These are phyloP conservation scores for Paecilomyces formosus DNA, from an alignment of 2,329 filamentous ascomycete species.

Conservation along the genomic window DNA sequence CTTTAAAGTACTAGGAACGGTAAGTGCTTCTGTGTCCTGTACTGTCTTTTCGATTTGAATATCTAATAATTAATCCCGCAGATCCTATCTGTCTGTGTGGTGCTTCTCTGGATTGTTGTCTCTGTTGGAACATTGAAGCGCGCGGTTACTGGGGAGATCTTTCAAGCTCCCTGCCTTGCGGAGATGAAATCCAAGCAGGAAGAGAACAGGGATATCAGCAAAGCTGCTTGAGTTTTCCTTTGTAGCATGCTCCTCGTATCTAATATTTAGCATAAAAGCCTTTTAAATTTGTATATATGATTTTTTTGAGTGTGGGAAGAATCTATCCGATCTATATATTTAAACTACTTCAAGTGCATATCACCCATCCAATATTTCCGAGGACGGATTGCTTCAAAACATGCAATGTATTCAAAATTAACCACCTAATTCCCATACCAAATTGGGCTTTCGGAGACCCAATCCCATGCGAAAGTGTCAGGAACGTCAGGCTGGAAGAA, in stretches of 20 bases:
- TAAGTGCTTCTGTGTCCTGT: constrained; percentile 11
- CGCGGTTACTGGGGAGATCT: constrained; percentile 42
- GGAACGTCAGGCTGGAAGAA: neutral
- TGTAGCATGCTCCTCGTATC: neutral
- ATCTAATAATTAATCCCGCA: constrained; percentile 8
- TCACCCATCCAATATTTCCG: too few relatives aligned
- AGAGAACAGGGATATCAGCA: neutral
- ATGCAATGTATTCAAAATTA: too few relatives aligned
- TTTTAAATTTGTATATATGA: neutral
- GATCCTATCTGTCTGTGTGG: constrained; percentile 45
- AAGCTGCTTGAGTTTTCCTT: neutral
- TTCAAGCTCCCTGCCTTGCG: constrained; percentile 48
- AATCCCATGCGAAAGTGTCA: neutral
- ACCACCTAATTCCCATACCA: too few relatives aligned
- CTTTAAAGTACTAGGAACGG: constrained; percentile 50
- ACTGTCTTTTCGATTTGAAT: neutral
- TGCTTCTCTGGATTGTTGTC: constrained; percentile 51
- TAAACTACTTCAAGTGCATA: too few relatives aligned
- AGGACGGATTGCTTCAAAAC: too few relatives aligned
- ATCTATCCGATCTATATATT: too few relatives aligned
- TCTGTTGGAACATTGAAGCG: constrained; percentile 43
- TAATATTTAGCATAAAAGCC: neutral
- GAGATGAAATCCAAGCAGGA: constrained; percentile 19
- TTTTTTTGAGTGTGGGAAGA: too few relatives aligned
- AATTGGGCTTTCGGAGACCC: too few relatives aligned